phyloP scores from a whole-genome alignment of 78 protist species.

The Planoprotostelium fungivorum region DNA sequence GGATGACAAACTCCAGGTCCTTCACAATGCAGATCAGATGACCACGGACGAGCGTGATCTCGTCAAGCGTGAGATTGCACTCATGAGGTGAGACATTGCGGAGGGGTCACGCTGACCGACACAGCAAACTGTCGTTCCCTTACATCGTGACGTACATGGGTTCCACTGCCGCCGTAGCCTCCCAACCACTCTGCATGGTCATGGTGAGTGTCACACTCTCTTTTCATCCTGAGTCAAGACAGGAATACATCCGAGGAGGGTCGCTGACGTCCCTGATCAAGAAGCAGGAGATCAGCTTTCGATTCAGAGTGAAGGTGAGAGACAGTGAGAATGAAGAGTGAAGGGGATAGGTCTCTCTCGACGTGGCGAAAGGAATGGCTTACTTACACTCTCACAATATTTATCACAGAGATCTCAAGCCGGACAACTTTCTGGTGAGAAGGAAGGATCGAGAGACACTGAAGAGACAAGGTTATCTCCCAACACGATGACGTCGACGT shows the following conservation, averaged over 20 bases:
- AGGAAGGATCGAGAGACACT: background rate
- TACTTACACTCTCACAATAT: background rate
- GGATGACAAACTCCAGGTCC: background rate
- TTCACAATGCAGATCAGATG: background rate
- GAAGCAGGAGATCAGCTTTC: background rate
- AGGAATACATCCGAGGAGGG: background rate
- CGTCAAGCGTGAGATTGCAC: slow-evolving; percentile 5
- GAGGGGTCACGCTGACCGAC: no score
- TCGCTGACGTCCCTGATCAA: background rate
- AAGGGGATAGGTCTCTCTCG: background rate
- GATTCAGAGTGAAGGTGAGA: background rate
- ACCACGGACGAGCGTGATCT: background rate
- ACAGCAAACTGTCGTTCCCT: background rate
- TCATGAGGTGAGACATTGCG: slow-evolving; percentile 10
- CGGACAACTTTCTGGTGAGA: slow-evolving; percentile 9
- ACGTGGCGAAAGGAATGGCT: background rate
- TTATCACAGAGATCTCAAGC: slow-evolving; percentile 19
- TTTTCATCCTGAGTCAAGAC: background rate
- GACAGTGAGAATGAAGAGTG: background rate
- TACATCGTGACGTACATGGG: background rate
- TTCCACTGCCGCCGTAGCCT: background rate
- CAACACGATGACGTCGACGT: background rate
- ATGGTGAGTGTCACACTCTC: background rate
- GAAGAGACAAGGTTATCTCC: background rate
- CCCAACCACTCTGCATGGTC: slow-evolving; percentile 6